Base-by-base conservation (phyloP, 192 early-diverging fungal species). In the Umbelopsis ramanniana region DNA sequence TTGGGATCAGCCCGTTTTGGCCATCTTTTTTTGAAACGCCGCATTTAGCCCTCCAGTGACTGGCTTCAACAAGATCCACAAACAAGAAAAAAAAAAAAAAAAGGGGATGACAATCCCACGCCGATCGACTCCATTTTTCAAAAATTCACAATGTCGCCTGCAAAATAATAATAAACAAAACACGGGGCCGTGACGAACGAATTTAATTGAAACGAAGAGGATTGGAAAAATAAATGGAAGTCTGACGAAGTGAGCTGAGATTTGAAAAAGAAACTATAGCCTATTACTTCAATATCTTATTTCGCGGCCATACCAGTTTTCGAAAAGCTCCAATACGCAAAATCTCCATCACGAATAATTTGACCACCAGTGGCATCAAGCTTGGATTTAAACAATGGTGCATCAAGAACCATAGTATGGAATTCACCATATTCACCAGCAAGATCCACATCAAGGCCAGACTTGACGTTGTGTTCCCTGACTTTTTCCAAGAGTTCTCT, bases 381-480 rank as follows among this genome's bases (percentile, higher is more conserved):
- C 33, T 63, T 63, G 57, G 5, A 35, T 8, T 68, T 76, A 15
- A 84, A 82, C 14, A 84, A 74, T 8, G 89, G 86, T n/a, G 84
- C 87, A 38, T 88, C 78, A 2, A 88, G 68, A 4, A 89, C 87
- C 89, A 91, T 90, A 2, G 89, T 90, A 57, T 92, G 91, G 54
- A 87, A 91, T 72, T 92, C 91, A 12, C 91, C 91, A 47, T 80
- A 83, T 72, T 92, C 91, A 12, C 91, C 91, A 26, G 82, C 83
- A 68, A 82, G 71, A 54, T 91, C 89, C 9, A 91, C 83, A 0
- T 79, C 73, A 11, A 69, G 57, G 2, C 54, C 48, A 24, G 77
- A 76, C 0, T 81, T 80, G 70, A 80, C 71, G 0, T 79, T 72
- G 10, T 73, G 60, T 10, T 38, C 19, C 22, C 69, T 48, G 17